Base-by-base conservation (phyloP, 495 filamentous ascomycete genomes). In the Penicillium pancosmium region DNA sequence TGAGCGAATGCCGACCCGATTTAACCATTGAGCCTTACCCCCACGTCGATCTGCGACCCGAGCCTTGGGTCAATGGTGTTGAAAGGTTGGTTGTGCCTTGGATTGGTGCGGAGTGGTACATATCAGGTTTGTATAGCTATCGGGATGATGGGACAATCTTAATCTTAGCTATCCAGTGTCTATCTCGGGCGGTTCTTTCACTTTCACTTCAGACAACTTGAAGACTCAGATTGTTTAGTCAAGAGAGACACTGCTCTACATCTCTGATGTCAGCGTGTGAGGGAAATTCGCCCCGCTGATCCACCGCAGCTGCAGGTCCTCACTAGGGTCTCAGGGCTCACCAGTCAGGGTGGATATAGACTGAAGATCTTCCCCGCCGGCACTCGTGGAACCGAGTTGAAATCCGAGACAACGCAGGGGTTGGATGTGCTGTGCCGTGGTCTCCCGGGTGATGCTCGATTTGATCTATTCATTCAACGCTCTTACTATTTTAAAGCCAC, bases 371-470 rank as follows among this genome's bases (percentile, higher is more conserved):
- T 27, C 46, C 19, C 21, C 46, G 46, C 18, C 46, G 6, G 18
- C 41, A 46, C 5, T 19, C 15, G n/a, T 48, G 46, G 46, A 48
- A 27, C 46, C 46, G 21, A 48, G 21, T 18, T 25, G 46, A 48
- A 48, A 25, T 48, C 46, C 21, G 46, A 48, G 46, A 48, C 46
- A 48, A 44, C 46, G 46, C 46, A 48, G 46, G 46, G 46, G 23
- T 23, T 48, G 46, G 18, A 31, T 31, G 27, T 18, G 18, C 8
- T 16, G 18, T 16, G 18, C 46, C 18, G 46, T 27, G 44, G 23
- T 48, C 46, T 25, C 23, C 23, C 21, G 46, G 46, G 46, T 11
- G 46, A 27, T 27, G 15, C 5, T 48, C 1, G 10, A 10, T 13
- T 27, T 25, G 18, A 8, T 31, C 27, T 8, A 31, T 31, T 9